Conservation (phyloP, 2,329 filamentous ascomycete species). For the Grosmannia serpens region DNA sequence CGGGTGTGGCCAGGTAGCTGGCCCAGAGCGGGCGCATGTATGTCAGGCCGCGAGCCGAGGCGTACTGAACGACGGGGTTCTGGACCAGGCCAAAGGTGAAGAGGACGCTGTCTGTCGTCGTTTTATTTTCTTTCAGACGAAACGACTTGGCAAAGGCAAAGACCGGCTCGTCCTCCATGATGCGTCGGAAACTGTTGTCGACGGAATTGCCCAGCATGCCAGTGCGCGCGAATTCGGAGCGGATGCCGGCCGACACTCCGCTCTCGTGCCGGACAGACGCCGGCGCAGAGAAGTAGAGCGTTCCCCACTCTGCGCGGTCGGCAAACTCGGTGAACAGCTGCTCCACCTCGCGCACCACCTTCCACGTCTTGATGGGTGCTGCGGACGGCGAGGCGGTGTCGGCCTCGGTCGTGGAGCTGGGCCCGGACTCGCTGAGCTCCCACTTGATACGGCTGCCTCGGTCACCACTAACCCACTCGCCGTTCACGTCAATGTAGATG, state of each 20-base stretch:
- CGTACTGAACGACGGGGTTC: constrained; percentile 67
- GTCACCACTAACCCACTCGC: constrained; percentile 74
- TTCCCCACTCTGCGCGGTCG: constrained; percentile 77
- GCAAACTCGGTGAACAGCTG: constrained; percentile 61
- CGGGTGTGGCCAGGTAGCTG: constrained; percentile 54
- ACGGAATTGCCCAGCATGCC: constrained; percentile 52
- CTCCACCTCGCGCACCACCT: constrained; percentile 46
- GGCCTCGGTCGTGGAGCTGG: constrained; percentile 18
- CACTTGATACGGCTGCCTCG: constrained; percentile 58
- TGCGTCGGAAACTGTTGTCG: constrained; percentile 41
- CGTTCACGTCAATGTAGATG: constrained; percentile 57
- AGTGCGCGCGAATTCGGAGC: constrained; percentile 57
- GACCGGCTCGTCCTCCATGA: constrained; percentile 68
- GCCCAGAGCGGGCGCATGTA: constrained; percentile 70
- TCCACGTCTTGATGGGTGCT: constrained; percentile 50
- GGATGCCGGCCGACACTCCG: constrained; percentile 54
- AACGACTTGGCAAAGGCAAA: constrained; percentile 66
- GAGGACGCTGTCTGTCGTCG: constrained; percentile 41
- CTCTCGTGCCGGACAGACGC: constrained; percentile 56
- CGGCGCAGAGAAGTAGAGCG: constrained; percentile 64
- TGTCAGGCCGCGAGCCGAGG: constrained; percentile 62
- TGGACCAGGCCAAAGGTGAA: constrained; percentile 71
- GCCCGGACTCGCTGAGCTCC: constrained; percentile 41
- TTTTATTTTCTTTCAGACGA: constrained; percentile 21
- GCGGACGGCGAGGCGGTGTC: not conserved